phyloP scores from a whole-genome alignment of 306 rosid species.

The Medicago ruthenica region DNA sequence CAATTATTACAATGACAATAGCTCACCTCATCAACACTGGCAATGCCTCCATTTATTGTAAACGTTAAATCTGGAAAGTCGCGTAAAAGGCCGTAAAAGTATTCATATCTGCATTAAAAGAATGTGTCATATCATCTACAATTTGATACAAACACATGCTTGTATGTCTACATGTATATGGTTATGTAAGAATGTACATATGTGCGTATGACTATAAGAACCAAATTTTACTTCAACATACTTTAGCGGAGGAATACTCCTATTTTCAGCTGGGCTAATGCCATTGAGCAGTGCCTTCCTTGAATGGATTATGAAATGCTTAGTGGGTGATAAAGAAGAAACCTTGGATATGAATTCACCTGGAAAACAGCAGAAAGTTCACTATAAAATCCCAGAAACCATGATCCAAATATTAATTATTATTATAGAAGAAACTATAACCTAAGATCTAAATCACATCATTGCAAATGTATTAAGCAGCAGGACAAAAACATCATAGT shows the following conservation, averaged over 20 bases:
- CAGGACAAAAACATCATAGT: conserved; percentile 18
- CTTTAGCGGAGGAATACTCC: conserved; percentile 91
- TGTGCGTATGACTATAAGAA: conserved; percentile 34
- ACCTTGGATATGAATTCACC: conserved; percentile 93
- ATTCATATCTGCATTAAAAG: conserved; percentile 75
- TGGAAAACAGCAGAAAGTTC: conserved; percentile 51
- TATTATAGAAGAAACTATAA: conserved; percentile 32
- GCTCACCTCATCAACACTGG: conserved; percentile 79
- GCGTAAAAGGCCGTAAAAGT: conserved; percentile 84
- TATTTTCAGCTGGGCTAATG: conserved; percentile 97
- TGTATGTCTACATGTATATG: background rate
- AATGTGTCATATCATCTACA: background rate
- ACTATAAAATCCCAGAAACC: conserved; percentile 35
- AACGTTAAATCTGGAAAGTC: conserved; percentile 94
- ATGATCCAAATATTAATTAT: background rate
- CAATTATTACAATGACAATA: conserved; percentile 36
- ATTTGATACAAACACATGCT: background rate
- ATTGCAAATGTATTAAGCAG: conserved; percentile 23
- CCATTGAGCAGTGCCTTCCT: conserved; percentile 96
- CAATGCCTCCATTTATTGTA: conserved; percentile 94
- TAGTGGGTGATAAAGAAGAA: conserved; percentile 87
- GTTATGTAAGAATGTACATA: background rate
- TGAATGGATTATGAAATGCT: conserved; percentile 91
- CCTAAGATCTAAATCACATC: conserved; percentile 12
- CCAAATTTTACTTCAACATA: conserved; percentile 45